Conservation (phyloP, 805 yeast genomes). For the Yarrowia deformans region DNA sequence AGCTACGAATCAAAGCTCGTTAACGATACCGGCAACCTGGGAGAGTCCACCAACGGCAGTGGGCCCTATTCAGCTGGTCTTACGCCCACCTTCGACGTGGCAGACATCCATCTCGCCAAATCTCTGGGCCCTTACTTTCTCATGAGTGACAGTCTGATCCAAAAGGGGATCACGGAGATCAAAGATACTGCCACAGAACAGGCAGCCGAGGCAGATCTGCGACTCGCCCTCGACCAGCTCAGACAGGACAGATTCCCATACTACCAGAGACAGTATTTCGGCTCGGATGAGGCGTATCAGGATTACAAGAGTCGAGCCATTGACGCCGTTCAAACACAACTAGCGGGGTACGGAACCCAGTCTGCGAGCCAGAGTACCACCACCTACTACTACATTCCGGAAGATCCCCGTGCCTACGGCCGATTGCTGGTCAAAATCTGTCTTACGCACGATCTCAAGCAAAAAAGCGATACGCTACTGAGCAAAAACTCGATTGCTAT, state of each 20-base stretch:
- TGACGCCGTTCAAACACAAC: constrained; percentile 2
- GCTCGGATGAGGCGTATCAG: constrained; percentile 49
- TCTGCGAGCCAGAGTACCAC: background rate
- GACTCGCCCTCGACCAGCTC: constrained; percentile 44
- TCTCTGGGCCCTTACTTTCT: constrained; percentile 59
- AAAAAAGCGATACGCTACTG: constrained; percentile 43
- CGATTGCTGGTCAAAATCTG: constrained; percentile 55
- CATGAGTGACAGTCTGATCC: constrained; percentile 59
- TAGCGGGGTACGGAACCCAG: background rate
- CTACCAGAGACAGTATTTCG: constrained; percentile 53
- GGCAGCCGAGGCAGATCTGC: constrained; percentile 50
- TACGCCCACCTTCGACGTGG: constrained; percentile 59
- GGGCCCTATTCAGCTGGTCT: constrained; percentile 6
- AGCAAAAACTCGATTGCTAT: constrained; percentile 57
- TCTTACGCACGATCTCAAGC: constrained; percentile 52
- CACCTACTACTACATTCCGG: constrained; percentile 53
- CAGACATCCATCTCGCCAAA: constrained; percentile 63
- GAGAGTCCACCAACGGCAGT: background rate
- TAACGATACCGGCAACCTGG: constrained; percentile 3
- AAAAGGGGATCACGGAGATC: constrained; percentile 59
- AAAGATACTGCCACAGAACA: constrained; percentile 54
- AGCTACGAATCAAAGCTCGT: constrained; percentile 27
- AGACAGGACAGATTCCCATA: constrained; percentile 49
- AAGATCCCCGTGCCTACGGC: constrained; percentile 54
- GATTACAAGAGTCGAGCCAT: constrained; percentile 52